Conservation (phyloP, 2,329 filamentous ascomycete species). For the Alternaria incomplexa region DNA sequence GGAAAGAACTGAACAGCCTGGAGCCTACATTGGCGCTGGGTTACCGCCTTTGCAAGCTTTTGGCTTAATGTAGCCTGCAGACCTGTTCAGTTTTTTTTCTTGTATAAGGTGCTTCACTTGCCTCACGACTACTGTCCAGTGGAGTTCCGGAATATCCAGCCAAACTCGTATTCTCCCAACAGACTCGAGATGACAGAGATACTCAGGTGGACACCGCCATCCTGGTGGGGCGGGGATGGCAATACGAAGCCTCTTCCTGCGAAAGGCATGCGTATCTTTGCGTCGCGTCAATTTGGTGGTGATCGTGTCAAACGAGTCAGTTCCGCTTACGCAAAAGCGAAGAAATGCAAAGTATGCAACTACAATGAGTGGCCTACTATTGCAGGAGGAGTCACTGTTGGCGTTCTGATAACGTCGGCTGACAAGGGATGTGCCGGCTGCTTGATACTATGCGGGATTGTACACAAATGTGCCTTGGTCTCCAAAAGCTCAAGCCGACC, state of each 20-base stretch:
- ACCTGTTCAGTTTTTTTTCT: too few species aligned
- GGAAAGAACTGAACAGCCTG: too few species aligned
- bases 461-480: neutral
- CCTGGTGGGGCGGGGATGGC: neutral
- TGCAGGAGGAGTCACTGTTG: neutral
- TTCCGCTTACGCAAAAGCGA: constrained; percentile 2
- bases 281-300: neutral
- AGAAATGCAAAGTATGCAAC: neutral
- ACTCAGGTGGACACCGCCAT: constrained; percentile 1
- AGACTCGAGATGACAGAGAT: neutral
- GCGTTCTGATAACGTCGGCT: neutral
- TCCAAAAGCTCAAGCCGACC: neutral
- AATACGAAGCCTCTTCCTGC: neutral
- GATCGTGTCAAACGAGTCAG: neutral
- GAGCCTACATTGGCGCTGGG: too few species aligned
- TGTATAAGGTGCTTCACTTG: neutral
- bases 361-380: neutral
- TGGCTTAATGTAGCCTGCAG: too few species aligned
- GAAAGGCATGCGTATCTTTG: neutral
- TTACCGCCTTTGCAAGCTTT: too few species aligned
- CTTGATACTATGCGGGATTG: neutral
- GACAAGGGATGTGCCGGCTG: constrained; percentile 6
- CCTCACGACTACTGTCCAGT: neutral
- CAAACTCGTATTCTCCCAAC: neutral
- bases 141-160: neutral